A percentile compares a stretch with the other conserved stretches of the same genome.
Conservation (phyloP, 1,284 basidiomycete species). For the Rhodofomes roseus region DNA sequence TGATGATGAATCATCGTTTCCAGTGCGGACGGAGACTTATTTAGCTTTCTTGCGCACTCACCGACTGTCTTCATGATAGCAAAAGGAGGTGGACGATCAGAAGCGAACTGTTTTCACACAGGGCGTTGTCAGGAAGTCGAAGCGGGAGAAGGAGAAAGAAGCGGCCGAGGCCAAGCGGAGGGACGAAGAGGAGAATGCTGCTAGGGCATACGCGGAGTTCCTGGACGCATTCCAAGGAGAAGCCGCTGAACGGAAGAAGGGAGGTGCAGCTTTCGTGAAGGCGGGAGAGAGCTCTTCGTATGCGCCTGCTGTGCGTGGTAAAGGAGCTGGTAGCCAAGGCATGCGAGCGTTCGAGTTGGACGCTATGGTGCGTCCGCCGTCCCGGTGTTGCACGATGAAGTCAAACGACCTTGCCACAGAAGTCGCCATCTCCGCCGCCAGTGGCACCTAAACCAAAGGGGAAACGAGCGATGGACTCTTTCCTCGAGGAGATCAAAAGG, state of each 20-base stretch:
- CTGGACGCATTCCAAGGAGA: constrained; percentile 83
- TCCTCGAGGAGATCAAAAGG: constrained; percentile 92
- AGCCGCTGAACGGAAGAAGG: constrained; percentile 45
- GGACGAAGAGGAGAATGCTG: constrained; percentile 79
- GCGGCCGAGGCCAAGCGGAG: constrained; percentile 83
- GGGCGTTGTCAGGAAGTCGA: constrained; percentile 72
- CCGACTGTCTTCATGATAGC: constrained; percentile 52
- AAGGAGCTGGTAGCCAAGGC: constrained; percentile 17
- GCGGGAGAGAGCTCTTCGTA: constrained; percentile 58
- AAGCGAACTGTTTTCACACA: constrained; percentile 75
- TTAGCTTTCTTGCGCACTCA: constrained; percentile 52
- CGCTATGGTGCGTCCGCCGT: constrained; percentile 22
- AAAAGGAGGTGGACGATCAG: constrained; percentile 73
- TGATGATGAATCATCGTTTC: constrained; percentile 77
- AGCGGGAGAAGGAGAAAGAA: constrained; percentile 84
- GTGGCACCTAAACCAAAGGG: constrained; percentile 70
- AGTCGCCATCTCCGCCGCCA: constrained; percentile 53
- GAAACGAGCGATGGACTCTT: constrained; percentile 90
- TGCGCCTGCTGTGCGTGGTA: constrained; percentile 35
- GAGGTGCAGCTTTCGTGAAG: constrained; percentile 71
- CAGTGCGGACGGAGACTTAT: constrained; percentile 73
- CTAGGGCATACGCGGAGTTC: constrained; percentile 82
- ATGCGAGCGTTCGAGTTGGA: constrained; percentile 32
- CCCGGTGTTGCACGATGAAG: neutral
- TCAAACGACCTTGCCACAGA: constrained; percentile 8